These are phyloP conservation scores for Penicillium atrosanguineum DNA, from an alignment of 495 filamentous ascomycete genomes.

Conservation along the genomic window DNA sequence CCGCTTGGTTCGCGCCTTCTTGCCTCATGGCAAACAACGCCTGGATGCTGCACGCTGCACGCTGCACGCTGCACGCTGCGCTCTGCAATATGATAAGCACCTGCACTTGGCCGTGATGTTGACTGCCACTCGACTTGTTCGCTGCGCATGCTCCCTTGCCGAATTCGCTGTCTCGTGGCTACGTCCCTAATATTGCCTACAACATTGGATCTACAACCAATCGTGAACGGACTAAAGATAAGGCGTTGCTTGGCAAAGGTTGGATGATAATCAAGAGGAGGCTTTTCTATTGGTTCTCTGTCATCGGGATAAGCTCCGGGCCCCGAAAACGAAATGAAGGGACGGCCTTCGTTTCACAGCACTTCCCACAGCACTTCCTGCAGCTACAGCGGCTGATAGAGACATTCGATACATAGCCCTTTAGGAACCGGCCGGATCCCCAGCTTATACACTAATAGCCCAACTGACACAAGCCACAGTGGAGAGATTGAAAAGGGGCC, in stretches of 20 bases:
- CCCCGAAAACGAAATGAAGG: not conserved
- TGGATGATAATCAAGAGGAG: not conserved
- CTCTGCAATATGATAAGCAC: not conserved
- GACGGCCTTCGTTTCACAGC: too few relatives aligned
- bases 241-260: conserved; percentile 5
- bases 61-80: too few relatives aligned
- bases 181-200: not conserved
- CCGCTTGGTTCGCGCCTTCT: not conserved
- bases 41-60: too few relatives aligned
- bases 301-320: not conserved
- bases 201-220: conserved; percentile 1
- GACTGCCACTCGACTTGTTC: not conserved
- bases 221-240: not conserved
- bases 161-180: not conserved
- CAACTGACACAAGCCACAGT: too few relatives aligned
- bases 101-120: not conserved
- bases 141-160: not conserved
- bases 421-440: too few relatives aligned
- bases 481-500: too few relatives aligned
- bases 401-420: too few relatives aligned
- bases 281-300: not conserved
- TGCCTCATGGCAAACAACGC: too few relatives aligned
- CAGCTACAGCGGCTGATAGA: too few relatives aligned
- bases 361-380: too few relatives aligned
- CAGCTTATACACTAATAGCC: too few relatives aligned